Evolutionary conservation across 2,329 filamentous ascomycete species (phyloP).

Genomic region (Helotiales sp.): DNA sequence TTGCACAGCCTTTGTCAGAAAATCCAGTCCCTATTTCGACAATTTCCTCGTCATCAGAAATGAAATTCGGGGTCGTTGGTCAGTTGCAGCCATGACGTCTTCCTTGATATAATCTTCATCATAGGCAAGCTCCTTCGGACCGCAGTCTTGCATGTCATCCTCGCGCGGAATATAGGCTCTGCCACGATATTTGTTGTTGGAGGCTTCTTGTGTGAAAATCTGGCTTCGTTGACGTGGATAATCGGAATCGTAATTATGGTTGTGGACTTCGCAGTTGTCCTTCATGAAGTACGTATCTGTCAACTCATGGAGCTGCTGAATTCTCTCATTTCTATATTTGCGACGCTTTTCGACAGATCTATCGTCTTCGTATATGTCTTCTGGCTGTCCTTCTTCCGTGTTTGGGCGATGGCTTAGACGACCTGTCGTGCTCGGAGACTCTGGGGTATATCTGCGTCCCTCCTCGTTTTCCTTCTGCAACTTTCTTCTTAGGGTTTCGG

Average conservation of each 20-base stretch:
- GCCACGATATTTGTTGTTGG: background rate
- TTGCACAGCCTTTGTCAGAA: background rate
- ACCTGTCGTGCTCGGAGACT: too few relatives aligned
- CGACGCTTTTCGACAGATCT: too few relatives aligned
- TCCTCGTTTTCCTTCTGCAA: background rate
- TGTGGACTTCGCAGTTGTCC: background rate
- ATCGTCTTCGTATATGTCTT: too few relatives aligned
- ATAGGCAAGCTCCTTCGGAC: background rate
- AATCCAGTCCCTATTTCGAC: background rate
- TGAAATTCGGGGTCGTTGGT: conserved; percentile 37
- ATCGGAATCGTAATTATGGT: background rate
- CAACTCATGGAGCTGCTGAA: background rate
- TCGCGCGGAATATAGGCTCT: too few relatives aligned
- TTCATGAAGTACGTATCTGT: background rate
- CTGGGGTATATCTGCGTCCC: background rate
- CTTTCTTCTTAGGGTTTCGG: background rate
- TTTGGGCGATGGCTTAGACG: too few relatives aligned
- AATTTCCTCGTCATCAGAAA: background rate
- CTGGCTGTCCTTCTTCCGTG: too few relatives aligned
- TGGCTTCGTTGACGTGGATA: background rate
- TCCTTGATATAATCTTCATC: background rate
- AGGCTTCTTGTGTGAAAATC: background rate
- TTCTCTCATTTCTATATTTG: background rate
- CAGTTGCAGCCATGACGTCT: background rate
- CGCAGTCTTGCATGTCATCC: background rate